A percentile compares a stretch with the other conserved stretches of the same genome.
phyloP scores from a whole-genome alignment of 345 rosid genomes.

The Arabidopsis arenosa region DNA sequence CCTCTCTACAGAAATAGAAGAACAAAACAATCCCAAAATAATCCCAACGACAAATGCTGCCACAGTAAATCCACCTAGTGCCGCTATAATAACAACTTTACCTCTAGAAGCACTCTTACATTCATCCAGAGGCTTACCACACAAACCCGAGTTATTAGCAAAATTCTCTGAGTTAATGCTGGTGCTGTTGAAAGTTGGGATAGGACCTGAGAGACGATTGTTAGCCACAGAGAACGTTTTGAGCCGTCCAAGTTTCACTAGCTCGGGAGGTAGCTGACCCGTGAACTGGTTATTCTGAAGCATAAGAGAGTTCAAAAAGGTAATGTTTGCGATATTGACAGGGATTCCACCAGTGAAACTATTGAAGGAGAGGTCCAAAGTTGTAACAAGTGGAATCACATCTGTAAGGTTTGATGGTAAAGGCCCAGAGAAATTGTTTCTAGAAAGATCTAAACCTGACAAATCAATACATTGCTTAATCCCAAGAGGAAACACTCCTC shows the following conservation, averaged over 20 bases:
- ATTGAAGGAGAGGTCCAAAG: conserved; percentile 74
- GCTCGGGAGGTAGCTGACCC: conserved; percentile 62
- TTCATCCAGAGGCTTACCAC: no score
- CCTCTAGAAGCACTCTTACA: no score
- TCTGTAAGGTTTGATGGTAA: conserved; percentile 54
- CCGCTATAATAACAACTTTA: no score
- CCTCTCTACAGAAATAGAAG: no score
- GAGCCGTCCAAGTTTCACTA: conserved; percentile 59
- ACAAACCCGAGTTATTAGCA: no score
- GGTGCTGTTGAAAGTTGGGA: conserved; percentile 46
- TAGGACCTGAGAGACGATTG: conserved; percentile 66
- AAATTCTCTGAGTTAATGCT: no score
- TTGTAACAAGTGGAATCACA: conserved; percentile 41
- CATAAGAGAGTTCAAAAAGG: conserved; percentile 66
- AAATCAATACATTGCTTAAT: conserved; percentile 56
- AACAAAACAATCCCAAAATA: no score
- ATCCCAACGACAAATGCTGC: no score
- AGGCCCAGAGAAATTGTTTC: conserved; percentile 63
- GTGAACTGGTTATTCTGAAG: conserved; percentile 68
- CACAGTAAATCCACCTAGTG: no score
- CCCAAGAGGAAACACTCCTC: conserved; percentile 67
- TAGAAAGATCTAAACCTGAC: conserved; percentile 78
- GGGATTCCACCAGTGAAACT: conserved; percentile 76
- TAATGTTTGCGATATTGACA: conserved; percentile 40
- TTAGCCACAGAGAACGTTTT: conserved; percentile 58